These are phyloP conservation scores for Coffea humblotiana DNA, from an alignment of 305 asterid species.

Conservation along the genomic window DNA sequence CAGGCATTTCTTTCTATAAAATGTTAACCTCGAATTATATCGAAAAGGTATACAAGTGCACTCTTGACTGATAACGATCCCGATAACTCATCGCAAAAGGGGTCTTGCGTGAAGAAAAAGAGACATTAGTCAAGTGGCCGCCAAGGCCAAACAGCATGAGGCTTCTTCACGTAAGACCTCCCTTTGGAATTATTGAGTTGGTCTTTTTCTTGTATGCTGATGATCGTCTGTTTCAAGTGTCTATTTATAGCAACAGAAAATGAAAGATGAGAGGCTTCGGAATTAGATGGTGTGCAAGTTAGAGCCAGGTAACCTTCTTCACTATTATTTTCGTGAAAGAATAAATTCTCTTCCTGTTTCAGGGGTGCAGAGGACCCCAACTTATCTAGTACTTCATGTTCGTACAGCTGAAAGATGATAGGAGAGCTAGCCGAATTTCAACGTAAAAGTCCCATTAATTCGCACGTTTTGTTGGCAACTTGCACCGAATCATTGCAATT, in stretches of 20 bases:
- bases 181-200: neutral
- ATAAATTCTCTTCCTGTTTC: conserved; percentile 11
- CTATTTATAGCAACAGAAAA: conserved; percentile 16
- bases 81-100: neutral
- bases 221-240: neutral
- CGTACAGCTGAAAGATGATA: neutral
- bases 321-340: neutral
- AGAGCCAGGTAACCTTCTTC: neutral
- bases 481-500: neutral
- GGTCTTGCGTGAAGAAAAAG: neutral
- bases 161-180: neutral
- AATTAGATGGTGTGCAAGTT: neutral
- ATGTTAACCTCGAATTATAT: neutral
- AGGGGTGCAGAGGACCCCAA: neutral
- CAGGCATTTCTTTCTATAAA: conserved; percentile 16
- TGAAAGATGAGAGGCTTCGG: neutral
- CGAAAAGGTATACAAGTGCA: neutral
- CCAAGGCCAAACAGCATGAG: neutral
- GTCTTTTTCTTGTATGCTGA: neutral
- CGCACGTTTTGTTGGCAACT: neutral
- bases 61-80: neutral
- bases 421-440: neutral
- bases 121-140: neutral
- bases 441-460: neutral
- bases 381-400: conserved; percentile 2